These are phyloP conservation scores for Candida ulmi DNA, from an alignment of 805 yeast genomes.

Conservation along the genomic window DNA sequence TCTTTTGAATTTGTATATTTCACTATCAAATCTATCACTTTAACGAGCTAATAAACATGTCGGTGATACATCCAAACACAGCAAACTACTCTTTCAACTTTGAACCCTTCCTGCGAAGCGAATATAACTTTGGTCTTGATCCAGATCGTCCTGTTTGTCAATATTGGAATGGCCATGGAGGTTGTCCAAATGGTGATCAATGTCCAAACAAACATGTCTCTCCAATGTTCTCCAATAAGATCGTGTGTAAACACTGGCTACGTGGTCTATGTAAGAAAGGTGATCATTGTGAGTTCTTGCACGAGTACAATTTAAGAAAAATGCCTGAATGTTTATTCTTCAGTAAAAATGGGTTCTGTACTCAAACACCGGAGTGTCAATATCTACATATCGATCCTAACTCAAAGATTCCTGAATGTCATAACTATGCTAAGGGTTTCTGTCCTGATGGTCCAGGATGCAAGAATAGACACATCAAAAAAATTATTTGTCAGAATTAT, in stretches of 20 bases:
- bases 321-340: constrained; percentile 96
- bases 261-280: constrained; percentile 96
- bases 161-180: constrained; percentile 54
- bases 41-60: constrained; percentile 17
- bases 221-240: constrained; percentile 60
- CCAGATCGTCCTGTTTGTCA: constrained; percentile 90
- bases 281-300: constrained; percentile 92
- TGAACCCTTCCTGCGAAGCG: constrained; percentile 76
- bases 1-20: too few relatives aligned
- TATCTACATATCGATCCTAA: constrained; percentile 89
- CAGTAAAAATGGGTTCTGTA: constrained; percentile 75
- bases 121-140: constrained; percentile 75
- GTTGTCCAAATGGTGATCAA: constrained; percentile 80
- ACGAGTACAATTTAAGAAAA: constrained; percentile 87
- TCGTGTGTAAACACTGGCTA: constrained; percentile 98
- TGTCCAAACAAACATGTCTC: constrained; percentile 86
- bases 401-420: constrained; percentile 83
- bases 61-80: constrained; percentile 35
- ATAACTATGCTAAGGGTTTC: constrained; percentile 78
- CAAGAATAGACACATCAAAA: constrained; percentile 71
- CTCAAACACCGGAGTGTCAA: constrained; percentile 91
- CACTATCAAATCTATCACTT: too few relatives aligned
- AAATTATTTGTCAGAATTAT: constrained; percentile 70
- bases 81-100: constrained; percentile 50
- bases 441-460: constrained; percentile 91